Conservation (phyloP, 1,284 basidiomycete species). For the Moesziomyces sp. region DNA sequence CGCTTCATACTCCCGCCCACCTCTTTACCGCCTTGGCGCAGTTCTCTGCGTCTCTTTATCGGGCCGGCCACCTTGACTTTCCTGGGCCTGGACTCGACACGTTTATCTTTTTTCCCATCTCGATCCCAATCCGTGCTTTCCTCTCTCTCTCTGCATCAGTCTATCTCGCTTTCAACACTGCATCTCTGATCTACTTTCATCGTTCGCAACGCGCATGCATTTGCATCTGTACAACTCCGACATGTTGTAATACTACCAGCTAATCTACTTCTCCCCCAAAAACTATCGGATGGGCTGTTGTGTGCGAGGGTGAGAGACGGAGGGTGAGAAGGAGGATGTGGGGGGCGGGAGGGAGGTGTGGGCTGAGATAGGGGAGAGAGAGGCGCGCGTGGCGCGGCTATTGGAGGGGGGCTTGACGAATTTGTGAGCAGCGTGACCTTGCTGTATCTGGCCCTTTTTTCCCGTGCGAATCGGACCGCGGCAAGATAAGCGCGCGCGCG, state of each 20-base stretch:
- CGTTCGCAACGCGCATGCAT: constrained; percentile 26
- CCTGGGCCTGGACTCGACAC: constrained; percentile 1
- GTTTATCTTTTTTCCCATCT: not conserved
- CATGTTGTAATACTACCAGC: constrained; percentile 48
- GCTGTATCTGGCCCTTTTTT: too few species aligned
- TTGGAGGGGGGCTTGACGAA: not conserved
- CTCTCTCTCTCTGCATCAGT: constrained; percentile 35
- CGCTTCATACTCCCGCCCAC: not conserved
- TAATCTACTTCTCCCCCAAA: constrained; percentile 7
- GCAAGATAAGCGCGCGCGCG: too few species aligned
- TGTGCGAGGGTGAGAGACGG: too few species aligned
- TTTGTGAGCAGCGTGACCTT: not conserved
- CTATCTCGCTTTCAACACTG: constrained; percentile 40
- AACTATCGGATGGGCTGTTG: too few species aligned
- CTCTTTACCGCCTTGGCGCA: not conserved
- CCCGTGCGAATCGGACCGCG: too few species aligned
- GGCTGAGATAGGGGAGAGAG: too few species aligned
- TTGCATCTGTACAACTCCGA: constrained; percentile 54
- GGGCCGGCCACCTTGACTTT: too few species aligned
- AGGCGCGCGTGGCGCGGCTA: constrained; percentile 15
- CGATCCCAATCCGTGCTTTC: constrained; percentile 1
- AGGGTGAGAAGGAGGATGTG: too few species aligned
- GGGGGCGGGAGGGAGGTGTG: too few species aligned
- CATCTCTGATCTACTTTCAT: constrained; percentile 27
- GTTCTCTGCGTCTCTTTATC: not conserved